Evolutionary conservation across 2,329 filamentous ascomycete species (phyloP).

Genomic region (Mycocentrospora acerina): DNA sequence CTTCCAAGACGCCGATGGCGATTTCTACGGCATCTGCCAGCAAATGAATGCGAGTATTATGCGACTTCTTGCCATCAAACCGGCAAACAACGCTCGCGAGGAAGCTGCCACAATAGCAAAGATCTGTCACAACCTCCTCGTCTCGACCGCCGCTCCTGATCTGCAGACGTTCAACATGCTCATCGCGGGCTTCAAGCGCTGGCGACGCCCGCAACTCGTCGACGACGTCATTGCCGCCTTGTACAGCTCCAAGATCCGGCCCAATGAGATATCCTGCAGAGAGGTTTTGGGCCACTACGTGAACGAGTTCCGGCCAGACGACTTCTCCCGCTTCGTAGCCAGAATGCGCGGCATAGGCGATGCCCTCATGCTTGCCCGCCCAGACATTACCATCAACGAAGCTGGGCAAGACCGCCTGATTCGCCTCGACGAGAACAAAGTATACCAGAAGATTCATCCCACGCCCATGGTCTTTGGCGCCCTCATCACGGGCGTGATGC

Average conservation of each 20-base stretch:
- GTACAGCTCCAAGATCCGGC: conserved; percentile 43
- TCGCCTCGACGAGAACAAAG: conserved; percentile 21
- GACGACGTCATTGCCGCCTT: conserved; percentile 34
- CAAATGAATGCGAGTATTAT: conserved; percentile 37
- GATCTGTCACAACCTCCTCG: conserved; percentile 65
- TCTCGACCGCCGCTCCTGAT: conserved; percentile 62
- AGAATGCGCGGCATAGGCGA: conserved; percentile 45
- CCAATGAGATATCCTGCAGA: conserved; percentile 49
- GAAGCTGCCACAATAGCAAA: conserved; percentile 26
- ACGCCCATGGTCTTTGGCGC: conserved; percentile 48
- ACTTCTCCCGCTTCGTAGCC: conserved; percentile 44
- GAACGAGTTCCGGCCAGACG: conserved; percentile 23
- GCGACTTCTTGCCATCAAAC: conserved; percentile 16
- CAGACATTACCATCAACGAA: conserved; percentile 40
- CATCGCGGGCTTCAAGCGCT: conserved; percentile 60
- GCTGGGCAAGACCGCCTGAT: conserved; percentile 28
- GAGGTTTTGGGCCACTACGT: conserved; percentile 46
- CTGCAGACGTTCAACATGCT: conserved; percentile 72
- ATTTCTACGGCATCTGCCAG: conserved; percentile 32
- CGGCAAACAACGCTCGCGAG: conserved; percentile 11
- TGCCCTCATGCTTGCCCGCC: conserved; percentile 46
- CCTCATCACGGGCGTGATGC: conserved; percentile 45
- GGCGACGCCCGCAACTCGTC: conserved; percentile 25
- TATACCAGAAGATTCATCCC: conserved; percentile 48
- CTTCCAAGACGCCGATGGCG: conserved; percentile 41